A percentile compares a stretch with the other conserved stretches of the same genome.
Evolutionary conservation across 2,329 filamentous ascomycete genomes (phyloP).

Genomic region (Cadophora malorum): DNA sequence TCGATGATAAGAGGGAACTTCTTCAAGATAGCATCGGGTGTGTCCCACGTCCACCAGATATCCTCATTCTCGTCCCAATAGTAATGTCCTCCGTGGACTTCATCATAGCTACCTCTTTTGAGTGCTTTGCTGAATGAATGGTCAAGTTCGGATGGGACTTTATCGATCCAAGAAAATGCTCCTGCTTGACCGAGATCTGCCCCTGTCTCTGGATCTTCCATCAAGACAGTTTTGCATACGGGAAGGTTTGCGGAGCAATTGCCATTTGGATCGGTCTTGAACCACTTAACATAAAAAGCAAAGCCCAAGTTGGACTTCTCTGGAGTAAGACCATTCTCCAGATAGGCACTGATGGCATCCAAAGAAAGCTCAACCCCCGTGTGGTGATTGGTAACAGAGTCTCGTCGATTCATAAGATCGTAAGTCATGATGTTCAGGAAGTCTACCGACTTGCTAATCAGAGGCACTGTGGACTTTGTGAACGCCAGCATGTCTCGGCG

Average conservation of each 20-base stretch:
- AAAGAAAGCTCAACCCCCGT: constrained; percentile 64
- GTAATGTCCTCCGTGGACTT: constrained; percentile 66
- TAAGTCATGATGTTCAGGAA: constrained; percentile 76
- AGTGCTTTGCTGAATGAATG: constrained; percentile 64
- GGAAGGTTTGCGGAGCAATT: constrained; percentile 50
- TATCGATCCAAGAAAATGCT: constrained; percentile 65
- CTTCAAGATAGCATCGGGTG: constrained; percentile 60
- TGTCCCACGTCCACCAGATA: constrained; percentile 80
- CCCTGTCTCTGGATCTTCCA: constrained; percentile 65
- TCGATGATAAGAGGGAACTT: constrained; percentile 69
- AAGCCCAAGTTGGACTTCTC: constrained; percentile 66
- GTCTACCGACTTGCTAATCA: constrained; percentile 65
- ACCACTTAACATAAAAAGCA: constrained; percentile 73
- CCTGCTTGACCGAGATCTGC: constrained; percentile 63
- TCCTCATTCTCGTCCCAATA: constrained; percentile 66
- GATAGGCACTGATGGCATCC: constrained; percentile 63
- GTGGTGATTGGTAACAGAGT: constrained; percentile 68
- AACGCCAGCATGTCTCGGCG: constrained; percentile 72
- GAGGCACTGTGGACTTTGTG: constrained; percentile 61
- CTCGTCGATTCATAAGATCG: constrained; percentile 73
- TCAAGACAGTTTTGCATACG: constrained; percentile 59
- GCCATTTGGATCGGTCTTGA: constrained; percentile 55
- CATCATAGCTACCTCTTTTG: constrained; percentile 61
- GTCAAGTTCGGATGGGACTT: constrained; percentile 58
- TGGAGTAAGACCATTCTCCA: constrained; percentile 54